Percentiles rank a stretch among this genome's conserved stretches.
Evolutionary conservation across 2,329 filamentous ascomycete species (phyloP).

Genomic region (Xylaria sp.): DNA sequence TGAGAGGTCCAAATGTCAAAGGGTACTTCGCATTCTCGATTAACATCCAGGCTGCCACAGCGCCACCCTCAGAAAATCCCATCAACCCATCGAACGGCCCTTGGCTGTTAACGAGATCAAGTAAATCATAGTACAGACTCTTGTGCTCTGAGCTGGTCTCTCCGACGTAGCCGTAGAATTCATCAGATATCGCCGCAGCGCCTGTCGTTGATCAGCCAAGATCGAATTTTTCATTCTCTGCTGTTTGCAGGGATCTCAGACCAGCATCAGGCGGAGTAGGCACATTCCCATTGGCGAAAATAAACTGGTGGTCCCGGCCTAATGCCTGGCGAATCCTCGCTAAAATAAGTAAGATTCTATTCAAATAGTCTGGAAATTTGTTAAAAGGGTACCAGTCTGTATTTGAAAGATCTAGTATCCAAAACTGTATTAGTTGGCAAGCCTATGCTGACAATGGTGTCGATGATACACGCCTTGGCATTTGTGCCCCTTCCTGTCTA

Average conservation of each 20-base stretch:
- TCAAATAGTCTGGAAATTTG: constrained; percentile 6
- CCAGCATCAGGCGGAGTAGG: constrained; percentile 42
- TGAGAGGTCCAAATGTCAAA: constrained; percentile 44
- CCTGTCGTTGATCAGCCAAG: constrained; percentile 36
- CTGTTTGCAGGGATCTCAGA: constrained; percentile 26
- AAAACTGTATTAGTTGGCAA: constrained; percentile 25
- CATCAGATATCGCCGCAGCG: constrained; percentile 41
- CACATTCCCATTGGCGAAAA: constrained; percentile 45
- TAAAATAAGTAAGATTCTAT: constrained; percentile 33
- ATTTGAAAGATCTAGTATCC: constrained; percentile 45
- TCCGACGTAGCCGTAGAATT: constrained; percentile 44
- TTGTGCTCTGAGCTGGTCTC: constrained; percentile 39
- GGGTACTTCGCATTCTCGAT: constrained; percentile 45
- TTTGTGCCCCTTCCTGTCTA: constrained; percentile 43
- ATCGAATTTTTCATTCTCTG: background rate
- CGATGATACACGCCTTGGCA: constrained; percentile 38
- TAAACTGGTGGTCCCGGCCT: constrained; percentile 43
- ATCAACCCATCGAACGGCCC: constrained; percentile 49
- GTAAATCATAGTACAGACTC: constrained; percentile 43
- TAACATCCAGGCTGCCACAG: constrained; percentile 49
- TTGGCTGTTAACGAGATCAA: constrained; percentile 42
- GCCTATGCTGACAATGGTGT: background rate
- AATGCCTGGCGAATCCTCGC: constrained; percentile 46
- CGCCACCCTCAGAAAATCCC: constrained; percentile 50
- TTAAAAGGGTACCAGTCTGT: constrained; percentile 42